phyloP scores from a whole-genome alignment of 2,329 filamentous ascomycete species.

The Cladosporium halotolerans region DNA sequence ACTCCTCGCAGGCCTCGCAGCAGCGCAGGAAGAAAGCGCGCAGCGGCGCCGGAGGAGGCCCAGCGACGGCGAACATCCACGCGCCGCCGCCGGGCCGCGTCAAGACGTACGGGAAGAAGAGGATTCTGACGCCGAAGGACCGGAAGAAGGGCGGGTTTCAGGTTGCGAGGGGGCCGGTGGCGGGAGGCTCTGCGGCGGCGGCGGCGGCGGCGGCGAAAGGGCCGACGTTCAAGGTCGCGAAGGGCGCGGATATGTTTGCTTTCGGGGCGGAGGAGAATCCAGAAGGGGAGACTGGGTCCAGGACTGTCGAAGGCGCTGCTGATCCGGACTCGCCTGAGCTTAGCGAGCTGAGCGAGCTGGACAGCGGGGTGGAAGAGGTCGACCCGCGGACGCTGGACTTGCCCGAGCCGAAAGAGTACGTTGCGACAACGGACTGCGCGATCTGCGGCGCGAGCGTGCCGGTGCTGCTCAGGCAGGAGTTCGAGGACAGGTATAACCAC shows the following conservation, averaged over 20 bases:
- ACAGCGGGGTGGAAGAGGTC: constrained; percentile 11
- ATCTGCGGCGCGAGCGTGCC: constrained; percentile 22
- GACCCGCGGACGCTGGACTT: constrained; percentile 9
- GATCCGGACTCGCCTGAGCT: not conserved
- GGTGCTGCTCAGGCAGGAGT: constrained; percentile 24
- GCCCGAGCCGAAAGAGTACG: constrained; percentile 4
- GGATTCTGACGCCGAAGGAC: constrained; percentile 7
- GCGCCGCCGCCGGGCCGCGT: not conserved
- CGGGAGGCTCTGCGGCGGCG: not conserved
- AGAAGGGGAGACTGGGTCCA: not conserved
- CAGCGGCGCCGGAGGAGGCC: constrained; percentile 7
- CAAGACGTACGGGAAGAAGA: constrained; percentile 1
- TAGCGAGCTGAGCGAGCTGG: constrained; percentile 12
- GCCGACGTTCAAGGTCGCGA: constrained; percentile 6
- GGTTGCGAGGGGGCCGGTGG: not conserved
- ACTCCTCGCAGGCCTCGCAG: constrained; percentile 10
- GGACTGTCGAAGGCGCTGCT: not conserved
- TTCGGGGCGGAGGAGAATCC: not conserved
- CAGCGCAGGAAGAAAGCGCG: constrained; percentile 18
- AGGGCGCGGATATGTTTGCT: constrained; percentile 6
- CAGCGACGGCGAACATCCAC: constrained; percentile 22
- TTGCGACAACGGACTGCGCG: constrained; percentile 15
- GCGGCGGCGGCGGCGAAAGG: not conserved
- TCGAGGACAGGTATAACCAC: constrained; percentile 21
- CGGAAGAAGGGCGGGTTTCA: constrained; percentile 2